phyloP scores from a whole-genome alignment of 805 yeast genomes.

The Kodamaea neixiangensis region DNA sequence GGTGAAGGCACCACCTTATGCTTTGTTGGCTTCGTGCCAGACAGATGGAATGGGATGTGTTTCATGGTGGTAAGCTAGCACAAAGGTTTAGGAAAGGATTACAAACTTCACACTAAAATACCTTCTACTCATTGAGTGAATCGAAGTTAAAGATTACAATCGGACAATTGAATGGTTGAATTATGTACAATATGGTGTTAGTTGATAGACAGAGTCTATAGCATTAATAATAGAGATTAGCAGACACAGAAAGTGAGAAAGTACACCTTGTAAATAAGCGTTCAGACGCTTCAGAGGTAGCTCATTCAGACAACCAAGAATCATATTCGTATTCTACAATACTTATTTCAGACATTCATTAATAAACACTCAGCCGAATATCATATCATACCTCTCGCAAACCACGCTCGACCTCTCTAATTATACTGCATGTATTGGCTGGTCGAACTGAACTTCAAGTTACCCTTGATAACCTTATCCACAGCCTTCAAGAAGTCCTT shows the following conservation, averaged over 20 bases:
- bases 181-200: neutral
- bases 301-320: too few relatives aligned
- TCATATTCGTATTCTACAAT: neutral
- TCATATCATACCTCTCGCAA: too few relatives aligned
- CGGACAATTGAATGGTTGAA: neutral
- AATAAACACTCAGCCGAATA: neutral
- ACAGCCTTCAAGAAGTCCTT: constrained; percentile 97
- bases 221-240: neutral
- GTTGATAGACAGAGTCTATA: neutral
- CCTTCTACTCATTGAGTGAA: neutral
- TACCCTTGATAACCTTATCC: constrained; percentile 97
- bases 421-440: constrained; percentile 99
- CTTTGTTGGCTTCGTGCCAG: constrained; percentile 86
- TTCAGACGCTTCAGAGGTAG: too few relatives aligned
- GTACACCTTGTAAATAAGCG: too few relatives aligned
- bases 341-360: neutral
- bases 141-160: too few relatives aligned
- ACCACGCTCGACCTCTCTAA: constrained; percentile 37
- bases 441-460: constrained; percentile 95
- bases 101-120: neutral
- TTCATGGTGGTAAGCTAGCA: constrained; percentile 81
- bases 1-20: constrained; percentile 72
- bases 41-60: constrained; percentile 96
- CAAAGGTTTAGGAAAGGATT: neutral
- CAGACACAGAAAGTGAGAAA: too few relatives aligned